phyloP scores from a whole-genome alignment of 257 asterid species.

The Fraxinus pennsylvanica region DNA sequence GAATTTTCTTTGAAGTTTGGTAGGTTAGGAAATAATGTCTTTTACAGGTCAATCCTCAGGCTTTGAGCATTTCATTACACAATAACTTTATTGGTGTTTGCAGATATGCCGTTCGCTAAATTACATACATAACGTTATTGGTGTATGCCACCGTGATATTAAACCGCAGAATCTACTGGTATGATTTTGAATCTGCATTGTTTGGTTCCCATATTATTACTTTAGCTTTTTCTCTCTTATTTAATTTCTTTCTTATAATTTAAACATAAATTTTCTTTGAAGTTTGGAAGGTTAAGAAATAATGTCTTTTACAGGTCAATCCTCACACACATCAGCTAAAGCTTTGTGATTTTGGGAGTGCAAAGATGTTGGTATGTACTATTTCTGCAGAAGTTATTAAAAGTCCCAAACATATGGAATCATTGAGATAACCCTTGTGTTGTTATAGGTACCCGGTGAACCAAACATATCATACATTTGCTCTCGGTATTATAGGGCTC shows the following conservation, averaged over 20 bases:
- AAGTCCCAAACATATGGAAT: background rate
- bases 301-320: conserved; percentile 62
- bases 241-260: background rate
- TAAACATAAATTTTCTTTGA: background rate
- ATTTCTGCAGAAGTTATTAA: background rate
- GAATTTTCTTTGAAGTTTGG: background rate
- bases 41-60: conserved; percentile 76
- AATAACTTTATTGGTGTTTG: conserved; percentile 10
- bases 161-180: conserved; percentile 96
- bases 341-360: conserved; percentile 97
- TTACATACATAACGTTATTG: conserved; percentile 70
- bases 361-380: conserved; percentile 80
- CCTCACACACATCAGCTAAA: conserved; percentile 80
- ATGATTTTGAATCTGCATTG: conserved; percentile 20
- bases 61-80: background rate
- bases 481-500: conserved; percentile 93
- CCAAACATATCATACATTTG: conserved; percentile 93
- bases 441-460: conserved; percentile 77
- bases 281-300: background rate
- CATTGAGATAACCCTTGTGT: conserved; percentile 9
- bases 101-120: conserved; percentile 87
- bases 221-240: background rate
- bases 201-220: background rate
- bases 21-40: background rate
- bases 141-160: conserved; percentile 93